Evolutionary conservation across 140 eudicot species (phyloP).

Genomic region (Bidens hawaiensis): DNA sequence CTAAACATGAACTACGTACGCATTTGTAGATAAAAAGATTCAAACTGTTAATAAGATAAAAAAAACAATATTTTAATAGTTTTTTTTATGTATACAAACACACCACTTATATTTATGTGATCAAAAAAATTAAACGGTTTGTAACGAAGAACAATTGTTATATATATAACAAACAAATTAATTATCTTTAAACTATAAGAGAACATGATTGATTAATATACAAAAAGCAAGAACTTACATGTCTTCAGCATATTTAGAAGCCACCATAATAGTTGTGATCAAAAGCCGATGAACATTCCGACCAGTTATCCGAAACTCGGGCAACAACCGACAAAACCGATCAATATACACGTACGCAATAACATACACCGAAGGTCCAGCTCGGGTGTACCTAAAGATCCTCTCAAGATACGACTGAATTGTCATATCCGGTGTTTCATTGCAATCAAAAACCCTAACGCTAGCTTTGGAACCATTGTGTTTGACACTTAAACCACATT

Average conservation of each 20-base stretch:
- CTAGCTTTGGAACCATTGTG: slow-evolving; percentile 26
- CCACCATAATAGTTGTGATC: slow-evolving; percentile 89
- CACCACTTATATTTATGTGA: no score
- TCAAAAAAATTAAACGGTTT: no score
- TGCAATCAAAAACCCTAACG: slow-evolving; percentile 54
- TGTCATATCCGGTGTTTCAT: slow-evolving; percentile 80
- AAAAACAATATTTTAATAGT: no score
- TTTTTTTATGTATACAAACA: background rate
- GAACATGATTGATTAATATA: background rate
- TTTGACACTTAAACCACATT: slow-evolving; percentile 27
- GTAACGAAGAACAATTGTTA: no score
- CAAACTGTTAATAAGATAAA: no score
- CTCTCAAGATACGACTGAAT: slow-evolving; percentile 81
- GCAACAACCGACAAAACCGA: slow-evolving; percentile 56
- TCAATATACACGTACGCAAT: slow-evolving; percentile 91
- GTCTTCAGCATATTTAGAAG: slow-evolving; percentile 95
- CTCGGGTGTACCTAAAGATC: slow-evolving; percentile 74
- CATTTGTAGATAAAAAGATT: no score
- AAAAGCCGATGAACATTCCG: slow-evolving; percentile 86
- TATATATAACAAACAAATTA: no score
- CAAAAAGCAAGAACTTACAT: slow-evolving; percentile 48
- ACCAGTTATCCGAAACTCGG: slow-evolving; percentile 59
- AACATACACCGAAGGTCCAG: slow-evolving; percentile 87
- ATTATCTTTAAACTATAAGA: no score
- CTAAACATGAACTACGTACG: no score